Evolutionary conservation across 1,284 basidiomycete genomes (phyloP), one percentile per base, ranked within the genome.

Genomic region (Puccinia hordei): DNA sequence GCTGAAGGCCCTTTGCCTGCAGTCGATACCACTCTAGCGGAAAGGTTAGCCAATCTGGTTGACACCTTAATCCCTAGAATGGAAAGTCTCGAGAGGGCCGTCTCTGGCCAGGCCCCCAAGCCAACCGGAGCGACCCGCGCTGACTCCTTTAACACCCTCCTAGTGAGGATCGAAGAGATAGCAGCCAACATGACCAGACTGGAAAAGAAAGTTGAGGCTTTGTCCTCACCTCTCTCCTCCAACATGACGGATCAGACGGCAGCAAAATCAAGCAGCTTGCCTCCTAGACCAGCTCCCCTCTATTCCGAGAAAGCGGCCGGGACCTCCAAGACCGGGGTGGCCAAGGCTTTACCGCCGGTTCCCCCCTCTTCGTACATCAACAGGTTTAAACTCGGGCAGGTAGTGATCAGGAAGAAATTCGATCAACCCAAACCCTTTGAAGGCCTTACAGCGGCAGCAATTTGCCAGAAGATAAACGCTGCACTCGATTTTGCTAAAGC

Each of bases 131-230:
- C n/a, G n/a, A n/a, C n/a, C n/a, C n/a, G n/a, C n/a, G n/a, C n/a
- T n/a, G n/a, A n/a, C n/a, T n/a, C n/a, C n/a, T n/a, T 53, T 19
- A 53, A 53, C 22, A 53, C 51, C 22, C 51, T 53, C 51, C 51
- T 53, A 53, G 51, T 53, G 51, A 53, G 51, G 22, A 53, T 53
- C 17, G 51, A 53, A 53, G 51, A 53, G 51, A 53, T 53, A 15
- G 51, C 51, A 19, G 51, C 51, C 51, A 53, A 53, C 17, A 53
- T 53, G 63, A 24, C 13, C 63, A 66, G 55, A 57, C 24, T 57
- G 55, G 55, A 27, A 24, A 57, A 57, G 55, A 57, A 57, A 13
- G 55, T 57, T 12, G 17, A 35, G 30, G 17, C 6, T 27, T 33
- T 61, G 57, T 33, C 57, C 41, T 44, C 41, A 44, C 41, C 41